Evolutionary conservation across 225 moss, liverwort and hornwort genomes (phyloP).

Genomic region (Sphagnum contortum): DNA sequence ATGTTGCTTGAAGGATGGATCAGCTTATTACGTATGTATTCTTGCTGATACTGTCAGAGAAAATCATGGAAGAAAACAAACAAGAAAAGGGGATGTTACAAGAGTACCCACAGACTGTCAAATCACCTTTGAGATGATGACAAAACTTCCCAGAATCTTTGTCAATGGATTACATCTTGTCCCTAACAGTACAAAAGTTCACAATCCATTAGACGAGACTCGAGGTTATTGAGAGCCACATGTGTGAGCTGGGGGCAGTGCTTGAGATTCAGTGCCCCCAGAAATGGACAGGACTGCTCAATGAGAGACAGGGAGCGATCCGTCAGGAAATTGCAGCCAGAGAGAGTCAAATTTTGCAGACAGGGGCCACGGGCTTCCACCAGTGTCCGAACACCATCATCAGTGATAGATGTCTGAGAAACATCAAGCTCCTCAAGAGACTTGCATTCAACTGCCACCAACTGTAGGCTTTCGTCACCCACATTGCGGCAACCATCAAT

Average conservation of each 20-base stretch:
- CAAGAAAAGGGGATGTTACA: no score
- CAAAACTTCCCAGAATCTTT: no score
- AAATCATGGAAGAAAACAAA: no score
- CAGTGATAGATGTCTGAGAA: slow-evolving; percentile 55
- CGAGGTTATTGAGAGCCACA: slow-evolving; percentile 46
- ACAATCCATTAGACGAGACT: slow-evolving; percentile 44
- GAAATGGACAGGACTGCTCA: slow-evolving; percentile 37
- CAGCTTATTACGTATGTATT: no score
- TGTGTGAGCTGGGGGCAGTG: slow-evolving; percentile 50
- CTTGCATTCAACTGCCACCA: slow-evolving; percentile 37
- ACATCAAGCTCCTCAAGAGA: slow-evolving; percentile 49
- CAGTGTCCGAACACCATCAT: slow-evolving; percentile 36
- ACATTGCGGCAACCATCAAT: slow-evolving; percentile 57
- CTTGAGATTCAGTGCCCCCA: slow-evolving; percentile 61
- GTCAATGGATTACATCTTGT: no score
- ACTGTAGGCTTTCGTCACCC: slow-evolving; percentile 43
- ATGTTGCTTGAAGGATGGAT: no score
- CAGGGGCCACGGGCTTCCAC: slow-evolving; percentile 33
- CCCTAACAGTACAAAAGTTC: slow-evolving; percentile 37
- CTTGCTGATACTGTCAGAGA: no score
- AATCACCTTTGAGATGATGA: no score
- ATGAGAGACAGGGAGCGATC: slow-evolving; percentile 47
- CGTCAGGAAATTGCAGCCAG: slow-evolving; percentile 50
- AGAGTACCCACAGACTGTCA: no score
- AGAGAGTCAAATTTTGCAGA: slow-evolving; percentile 54